Conservation (phyloP, 2,329 filamentous ascomycete genomes). For the Cercospora citrullina region DNA sequence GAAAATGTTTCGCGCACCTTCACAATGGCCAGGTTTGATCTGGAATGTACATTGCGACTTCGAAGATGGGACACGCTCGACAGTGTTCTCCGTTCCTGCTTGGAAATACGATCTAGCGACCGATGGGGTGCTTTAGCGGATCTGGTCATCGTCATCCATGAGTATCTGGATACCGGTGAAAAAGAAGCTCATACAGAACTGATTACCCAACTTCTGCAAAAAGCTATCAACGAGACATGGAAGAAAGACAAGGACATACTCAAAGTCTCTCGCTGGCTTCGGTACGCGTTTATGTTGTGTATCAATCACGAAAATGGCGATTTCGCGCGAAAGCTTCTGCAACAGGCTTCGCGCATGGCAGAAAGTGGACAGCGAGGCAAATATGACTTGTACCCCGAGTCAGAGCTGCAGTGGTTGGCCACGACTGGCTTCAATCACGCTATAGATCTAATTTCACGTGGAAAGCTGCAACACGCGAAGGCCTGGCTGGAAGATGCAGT, state of each 20-base stretch:
- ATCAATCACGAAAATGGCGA: conserved; percentile 51
- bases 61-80: conserved; percentile 67
- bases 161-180: conserved; percentile 27
- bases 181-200: conserved; percentile 8
- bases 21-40: conserved; percentile 71
- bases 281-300: conserved; percentile 71
- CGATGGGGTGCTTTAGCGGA: conserved; percentile 51
- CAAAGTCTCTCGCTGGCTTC: conserved; percentile 73
- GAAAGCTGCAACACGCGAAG: conserved; percentile 57
- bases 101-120: conserved; percentile 32
- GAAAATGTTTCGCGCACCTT: conserved; percentile 49
- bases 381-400: conserved; percentile 56
- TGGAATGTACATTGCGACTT: conserved; percentile 70
- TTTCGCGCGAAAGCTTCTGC: conserved; percentile 51
- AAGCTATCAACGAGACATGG: conserved; percentile 70
- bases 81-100: conserved; percentile 55
- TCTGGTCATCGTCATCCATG: conserved; percentile 48
- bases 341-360: conserved; percentile 61
- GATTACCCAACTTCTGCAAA: conserved; percentile 52
- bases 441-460: conserved; percentile 62
- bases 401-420: conserved; percentile 76
- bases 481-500: conserved; percentile 66
- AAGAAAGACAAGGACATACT: conserved; percentile 52
- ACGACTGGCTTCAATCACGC: conserved; percentile 69
- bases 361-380: conserved; percentile 34